Conservation (phyloP, 1,284 basidiomycete genomes). For the Cutaneotrichosporon cyanovorans region DNA sequence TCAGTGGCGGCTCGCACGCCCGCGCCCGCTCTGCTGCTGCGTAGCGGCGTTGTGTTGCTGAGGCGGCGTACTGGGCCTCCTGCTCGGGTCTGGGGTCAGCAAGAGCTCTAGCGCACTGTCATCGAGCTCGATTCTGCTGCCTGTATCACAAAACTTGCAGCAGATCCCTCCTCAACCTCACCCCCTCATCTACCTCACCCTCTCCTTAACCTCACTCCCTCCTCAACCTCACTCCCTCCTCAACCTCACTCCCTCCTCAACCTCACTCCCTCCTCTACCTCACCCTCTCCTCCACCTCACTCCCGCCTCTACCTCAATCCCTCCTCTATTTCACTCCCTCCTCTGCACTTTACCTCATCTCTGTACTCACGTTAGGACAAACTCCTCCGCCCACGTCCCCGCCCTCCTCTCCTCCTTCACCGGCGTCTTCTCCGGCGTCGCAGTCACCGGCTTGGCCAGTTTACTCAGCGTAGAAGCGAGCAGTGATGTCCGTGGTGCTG, state of each 20-base stretch:
- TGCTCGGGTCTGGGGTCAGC: constrained; percentile 13
- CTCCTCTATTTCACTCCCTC: too few species aligned
- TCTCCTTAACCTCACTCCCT: too few species aligned
- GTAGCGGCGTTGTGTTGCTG: constrained; percentile 1
- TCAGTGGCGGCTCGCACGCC: constrained; percentile 13
- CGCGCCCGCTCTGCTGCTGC: constrained; percentile 5
- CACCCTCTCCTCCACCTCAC: too few species aligned
- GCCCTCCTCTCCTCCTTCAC: constrained; percentile 5
- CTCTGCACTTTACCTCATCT: too few species aligned
- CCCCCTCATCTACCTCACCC: neutral
- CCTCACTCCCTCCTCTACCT: too few species aligned
- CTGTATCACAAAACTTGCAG: neutral
- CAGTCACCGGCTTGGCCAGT: neutral
- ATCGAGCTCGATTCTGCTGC: too few species aligned
- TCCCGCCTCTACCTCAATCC: too few species aligned
- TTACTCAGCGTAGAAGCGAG: constrained; percentile 14
- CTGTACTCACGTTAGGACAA: constrained; percentile 15
- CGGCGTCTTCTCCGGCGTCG: neutral
- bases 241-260: too few species aligned
- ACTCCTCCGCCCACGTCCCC: constrained; percentile 16
- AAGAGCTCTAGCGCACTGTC: too few species aligned
- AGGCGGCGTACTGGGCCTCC: constrained; percentile 8
- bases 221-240: too few species aligned
- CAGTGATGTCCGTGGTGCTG: constrained; percentile 5
- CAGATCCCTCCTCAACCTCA: too few species aligned